These are phyloP conservation scores for Annulohypoxylon truncatum DNA, from an alignment of 2,329 filamentous ascomycete species.

Conservation along the genomic window DNA sequence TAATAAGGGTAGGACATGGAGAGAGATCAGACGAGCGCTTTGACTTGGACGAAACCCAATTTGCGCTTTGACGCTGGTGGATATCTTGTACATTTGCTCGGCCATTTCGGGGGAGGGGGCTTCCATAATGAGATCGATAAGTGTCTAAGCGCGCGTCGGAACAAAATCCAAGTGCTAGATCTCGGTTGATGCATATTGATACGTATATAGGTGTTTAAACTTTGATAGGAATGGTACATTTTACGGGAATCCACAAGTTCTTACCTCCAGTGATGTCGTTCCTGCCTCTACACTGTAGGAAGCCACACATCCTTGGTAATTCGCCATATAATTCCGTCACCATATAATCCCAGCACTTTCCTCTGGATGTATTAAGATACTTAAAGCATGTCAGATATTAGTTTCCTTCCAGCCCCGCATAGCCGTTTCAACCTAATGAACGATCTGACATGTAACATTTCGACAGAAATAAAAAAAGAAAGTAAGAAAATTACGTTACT, in stretches of 20 bases:
- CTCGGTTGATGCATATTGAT: slow-evolving; percentile 26
- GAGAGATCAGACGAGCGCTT: slow-evolving; percentile 42
- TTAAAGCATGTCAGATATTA: slow-evolving; percentile 12
- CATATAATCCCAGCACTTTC: too few relatives aligned
- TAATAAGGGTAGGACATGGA: slow-evolving; percentile 23
- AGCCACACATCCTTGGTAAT: not conserved
- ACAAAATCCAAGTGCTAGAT: slow-evolving; percentile 24
- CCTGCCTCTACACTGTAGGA: not conserved
- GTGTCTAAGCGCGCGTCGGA: slow-evolving; percentile 38
- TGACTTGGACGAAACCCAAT: slow-evolving; percentile 40
- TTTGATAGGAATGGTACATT: not conserved
- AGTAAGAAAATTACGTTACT: not conserved
- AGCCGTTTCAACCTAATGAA: slow-evolving; percentile 35
- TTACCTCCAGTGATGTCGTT: not conserved
- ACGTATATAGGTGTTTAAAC: not conserved
- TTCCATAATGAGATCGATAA: slow-evolving; percentile 36
- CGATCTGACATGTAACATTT: not conserved
- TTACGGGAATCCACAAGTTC: not conserved
- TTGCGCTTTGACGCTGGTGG: slow-evolving; percentile 37
- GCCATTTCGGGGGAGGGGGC: slow-evolving; percentile 25
- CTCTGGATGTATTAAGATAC: not conserved
- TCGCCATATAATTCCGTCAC: not conserved
- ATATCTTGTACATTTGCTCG: slow-evolving; percentile 10
- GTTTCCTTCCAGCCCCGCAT: slow-evolving; percentile 29
- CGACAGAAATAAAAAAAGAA: not conserved